Percentiles rank a stretch among this genome's conserved stretches.
phyloP scores from a whole-genome alignment of 2,329 filamentous ascomycete genomes.

The Boeremia lycopersici region DNA sequence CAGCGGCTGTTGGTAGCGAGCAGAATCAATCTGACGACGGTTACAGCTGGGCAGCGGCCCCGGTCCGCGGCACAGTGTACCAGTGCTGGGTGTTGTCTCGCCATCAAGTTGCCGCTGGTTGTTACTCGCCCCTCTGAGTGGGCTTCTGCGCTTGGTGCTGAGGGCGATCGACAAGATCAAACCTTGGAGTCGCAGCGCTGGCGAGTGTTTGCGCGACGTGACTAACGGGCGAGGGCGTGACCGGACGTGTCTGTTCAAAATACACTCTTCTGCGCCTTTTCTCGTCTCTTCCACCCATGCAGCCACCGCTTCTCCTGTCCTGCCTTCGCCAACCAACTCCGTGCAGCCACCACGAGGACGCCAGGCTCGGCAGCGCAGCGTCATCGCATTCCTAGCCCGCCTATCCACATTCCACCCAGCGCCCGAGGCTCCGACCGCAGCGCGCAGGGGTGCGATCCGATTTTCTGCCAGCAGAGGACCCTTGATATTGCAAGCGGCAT shows the following conservation, averaged over 20 bases:
- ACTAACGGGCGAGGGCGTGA: neutral
- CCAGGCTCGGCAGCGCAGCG: conserved; percentile 10
- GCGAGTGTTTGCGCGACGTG: neutral
- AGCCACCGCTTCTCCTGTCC: neutral
- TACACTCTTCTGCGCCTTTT: neutral
- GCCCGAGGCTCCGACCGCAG: conserved; percentile 17
- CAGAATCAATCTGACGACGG: neutral
- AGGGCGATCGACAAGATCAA: conserved; percentile 13
- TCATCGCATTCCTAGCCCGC: conserved; percentile 17
- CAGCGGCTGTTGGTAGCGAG: conserved; percentile 1
- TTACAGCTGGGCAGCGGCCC: neutral
- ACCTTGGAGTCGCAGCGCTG: conserved; percentile 3
- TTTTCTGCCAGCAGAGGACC: conserved; percentile 26
- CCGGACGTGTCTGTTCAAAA: neutral
- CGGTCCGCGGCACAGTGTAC: conserved; percentile 8
- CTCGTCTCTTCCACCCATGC: neutral
- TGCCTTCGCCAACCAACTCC: neutral
- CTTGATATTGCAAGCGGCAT: conserved; percentile 22
- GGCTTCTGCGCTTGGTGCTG: conserved; percentile 12
- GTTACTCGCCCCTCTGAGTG: conserved; percentile 14
- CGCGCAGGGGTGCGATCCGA: conserved; percentile 26
- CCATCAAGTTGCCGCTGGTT: conserved; percentile 12
- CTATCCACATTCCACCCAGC: conserved; percentile 19
- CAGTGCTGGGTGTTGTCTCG: conserved; percentile 8
- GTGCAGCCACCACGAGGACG: conserved; percentile 22